Evolutionary conservation across 768 basidiomycete genomes (phyloP), one percentile per base, ranked within the genome.

Genomic region (Russula brevipes): DNA sequence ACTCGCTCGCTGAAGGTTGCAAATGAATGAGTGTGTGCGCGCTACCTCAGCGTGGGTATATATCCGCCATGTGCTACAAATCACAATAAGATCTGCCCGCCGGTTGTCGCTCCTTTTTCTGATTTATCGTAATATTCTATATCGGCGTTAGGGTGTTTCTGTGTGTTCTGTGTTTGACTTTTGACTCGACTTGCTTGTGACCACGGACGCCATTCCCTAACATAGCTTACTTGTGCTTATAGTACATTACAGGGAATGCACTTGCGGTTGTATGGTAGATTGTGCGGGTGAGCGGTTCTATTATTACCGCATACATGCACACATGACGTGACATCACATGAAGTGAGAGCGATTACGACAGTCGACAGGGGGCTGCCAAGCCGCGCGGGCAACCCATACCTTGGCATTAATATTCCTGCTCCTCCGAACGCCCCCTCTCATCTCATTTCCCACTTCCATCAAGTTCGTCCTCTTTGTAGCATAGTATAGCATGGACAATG

Each of bases 401-500:
- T 12, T 39, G 38, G 12, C 8, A 6, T 12, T 8, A 39, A 12
- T 5, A 39, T 39, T 11, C 17, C 45, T 2, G 19, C n/a, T 45
- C 45, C 0, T n/a, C 45, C 3, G 45, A 47, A 47, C 42, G 7
- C 49, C 12, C 31, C 24, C 4, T 1, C 44, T 10, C 41, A 57
- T 11, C 33, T 3, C n/a, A 5, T 9, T 6, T 24, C 11, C 12
- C 33, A n/a, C 35, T n/a, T 35, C 9, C 19, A 8, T 16, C 10
- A 10, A n/a, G 41, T 19, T 35, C 17, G 19, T 5, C 17, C 11
- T 10, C 24, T 6, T 8, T 6, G 7, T 12, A 9, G 39, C 12
- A 11, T 30, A 47, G 52, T 51, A 10, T 57, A 58, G 19, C 51
- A 91, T 92, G 89, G 91, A 91, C 71, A 84, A 81, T 61, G 76